These are phyloP conservation scores for Rosa multiflora DNA, from an alignment of 306 rosid genomes.

Conservation along the genomic window DNA sequence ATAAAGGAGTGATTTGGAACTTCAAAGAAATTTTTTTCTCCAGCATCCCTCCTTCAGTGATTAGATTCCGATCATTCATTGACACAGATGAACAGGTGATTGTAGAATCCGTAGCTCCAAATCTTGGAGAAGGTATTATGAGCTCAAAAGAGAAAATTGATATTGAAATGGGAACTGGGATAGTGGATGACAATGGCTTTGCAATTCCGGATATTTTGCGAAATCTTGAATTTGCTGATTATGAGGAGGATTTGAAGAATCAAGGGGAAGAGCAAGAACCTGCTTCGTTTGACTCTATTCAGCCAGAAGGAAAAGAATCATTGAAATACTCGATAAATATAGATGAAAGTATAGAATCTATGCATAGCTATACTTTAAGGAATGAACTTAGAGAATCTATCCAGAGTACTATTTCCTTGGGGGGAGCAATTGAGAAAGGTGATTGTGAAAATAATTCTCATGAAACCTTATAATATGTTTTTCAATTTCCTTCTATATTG, in stretches of 20 bases:
- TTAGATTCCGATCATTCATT: constrained; percentile 56
- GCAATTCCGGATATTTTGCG: constrained; percentile 62
- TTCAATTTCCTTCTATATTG: constrained; percentile 3
- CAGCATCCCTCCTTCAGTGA: constrained; percentile 47
- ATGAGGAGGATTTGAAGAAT: constrained; percentile 44
- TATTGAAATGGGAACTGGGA: constrained; percentile 73
- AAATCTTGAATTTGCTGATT: constrained; percentile 52
- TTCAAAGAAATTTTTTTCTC: constrained; percentile 61
- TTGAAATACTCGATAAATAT: constrained; percentile 32
- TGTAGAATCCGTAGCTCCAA: constrained; percentile 41
- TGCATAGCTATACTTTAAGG: constrained; percentile 28
- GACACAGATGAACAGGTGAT: constrained; percentile 47
- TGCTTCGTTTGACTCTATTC: constrained; percentile 42
- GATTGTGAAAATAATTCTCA: constrained; percentile 27
- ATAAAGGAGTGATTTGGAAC: constrained; percentile 54
- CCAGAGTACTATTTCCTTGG: constrained; percentile 25
- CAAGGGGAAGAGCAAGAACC: constrained; percentile 43
- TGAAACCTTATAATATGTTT: constrained; percentile 38
- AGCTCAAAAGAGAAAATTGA: constrained; percentile 72
- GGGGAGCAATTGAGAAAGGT: constrained; percentile 29
- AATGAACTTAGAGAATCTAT: constrained; percentile 41
- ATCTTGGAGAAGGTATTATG: constrained; percentile 35
- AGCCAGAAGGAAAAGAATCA: constrained; percentile 47
- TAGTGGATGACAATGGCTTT: constrained; percentile 39
- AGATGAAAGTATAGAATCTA: constrained; percentile 34